These are phyloP conservation scores for Hymenoscyphus infarciens DNA, from an alignment of 2,329 filamentous ascomycete species.

Conservation along the genomic window DNA sequence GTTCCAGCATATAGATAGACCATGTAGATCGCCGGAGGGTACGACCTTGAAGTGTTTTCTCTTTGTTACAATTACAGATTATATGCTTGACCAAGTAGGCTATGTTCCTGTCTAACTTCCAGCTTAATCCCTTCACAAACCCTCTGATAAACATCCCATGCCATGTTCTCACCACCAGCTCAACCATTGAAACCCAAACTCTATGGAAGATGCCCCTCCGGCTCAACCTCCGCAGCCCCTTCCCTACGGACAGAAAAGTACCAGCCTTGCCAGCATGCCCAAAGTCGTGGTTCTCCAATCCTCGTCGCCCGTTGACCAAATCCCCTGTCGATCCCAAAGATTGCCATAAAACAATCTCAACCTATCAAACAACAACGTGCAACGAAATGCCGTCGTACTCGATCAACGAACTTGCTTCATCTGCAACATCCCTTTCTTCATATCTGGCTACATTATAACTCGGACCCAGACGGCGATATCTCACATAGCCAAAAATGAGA, in stretches of 20 bases:
- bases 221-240: background rate
- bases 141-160: background rate
- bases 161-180: background rate
- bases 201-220: background rate
- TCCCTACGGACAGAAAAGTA: background rate
- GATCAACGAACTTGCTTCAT: background rate
- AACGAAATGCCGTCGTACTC: constrained; percentile 1
- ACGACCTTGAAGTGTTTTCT: background rate
- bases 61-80: background rate
- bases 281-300: constrained; percentile 1
- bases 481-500: background rate
- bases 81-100: background rate
- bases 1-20: background rate
- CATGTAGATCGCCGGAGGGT: background rate
- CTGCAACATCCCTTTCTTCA: background rate
- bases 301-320: constrained; percentile 2
- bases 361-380: constrained; percentile 28
- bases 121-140: background rate
- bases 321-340: constrained; percentile 5
- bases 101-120: background rate
- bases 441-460: background rate
- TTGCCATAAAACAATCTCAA: constrained; percentile 10
- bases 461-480: background rate
- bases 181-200: background rate
- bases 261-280: background rate